Evolutionary conservation across 139 green algal genomes (phyloP), one percentile per base, ranked within the genome.

Genomic region (Dunaliella primolecta): DNA sequence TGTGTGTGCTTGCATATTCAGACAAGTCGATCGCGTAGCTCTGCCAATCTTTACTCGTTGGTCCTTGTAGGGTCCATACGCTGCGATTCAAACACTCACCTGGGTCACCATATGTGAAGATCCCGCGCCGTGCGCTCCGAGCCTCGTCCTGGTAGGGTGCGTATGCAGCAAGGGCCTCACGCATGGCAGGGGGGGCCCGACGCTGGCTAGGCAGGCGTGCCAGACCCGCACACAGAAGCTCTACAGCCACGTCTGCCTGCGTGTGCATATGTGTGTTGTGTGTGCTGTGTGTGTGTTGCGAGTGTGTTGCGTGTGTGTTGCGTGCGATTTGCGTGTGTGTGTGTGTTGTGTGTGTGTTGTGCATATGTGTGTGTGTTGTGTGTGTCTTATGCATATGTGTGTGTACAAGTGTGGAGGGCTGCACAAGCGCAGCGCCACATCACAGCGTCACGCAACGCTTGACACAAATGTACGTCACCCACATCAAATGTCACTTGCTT

Each of bases 21-120:
- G 21, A 15, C 56, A 72, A 72, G 56, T 29, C 56, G 56, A 15
- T 15, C 21, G 56, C 56, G 56, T 15, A 29, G 56, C 56, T 15
- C 20, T 21, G 21, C 56, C 56, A 15, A 21, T 72, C 56, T 29
- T 15, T 21, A 29, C 56, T n/a, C n/a, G n/a, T n/a, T n/a, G n/a
- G n/a, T n/a, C n/a, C n/a, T n/a, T n/a, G n/a, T n/a, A n/a, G n/a
- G n/a, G n/a, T n/a, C n/a, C n/a, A n/a, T n/a, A n/a, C n/a, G n/a
- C n/a, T n/a, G n/a, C n/a, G n/a, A n/a, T n/a, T n/a, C n/a, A n/a
- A n/a, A n/a, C n/a, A n/a, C 78, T 93, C 91, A 24, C 93, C 94
- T 29, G 92, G 91, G 88, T 98, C 96, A 24, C 96, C 96, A 77
- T 98, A 97, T 81, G 93, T 75, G 82, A 91, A 98, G 80, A 98